Conservation (phyloP, 768 basidiomycete species). For the Phanerodontia chrysosporium region DNA sequence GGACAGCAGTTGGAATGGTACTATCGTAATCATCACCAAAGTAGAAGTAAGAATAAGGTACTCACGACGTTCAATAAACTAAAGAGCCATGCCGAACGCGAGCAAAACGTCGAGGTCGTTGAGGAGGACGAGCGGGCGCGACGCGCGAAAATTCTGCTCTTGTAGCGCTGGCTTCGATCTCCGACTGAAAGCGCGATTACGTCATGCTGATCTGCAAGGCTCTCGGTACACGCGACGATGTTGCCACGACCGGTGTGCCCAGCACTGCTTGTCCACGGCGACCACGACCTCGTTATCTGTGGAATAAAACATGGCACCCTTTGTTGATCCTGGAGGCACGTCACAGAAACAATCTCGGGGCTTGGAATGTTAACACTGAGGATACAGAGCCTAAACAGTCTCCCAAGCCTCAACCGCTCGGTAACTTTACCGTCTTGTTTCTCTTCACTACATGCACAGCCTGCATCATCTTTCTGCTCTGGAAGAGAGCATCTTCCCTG, state of each 20-base stretch:
- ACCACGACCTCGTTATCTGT: background rate
- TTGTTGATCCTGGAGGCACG: background rate
- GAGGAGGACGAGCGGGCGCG: background rate
- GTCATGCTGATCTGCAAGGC: background rate
- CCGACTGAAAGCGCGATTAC: background rate
- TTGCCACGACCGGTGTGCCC: no score
- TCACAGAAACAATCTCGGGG: background rate
- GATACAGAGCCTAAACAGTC: constrained; percentile 51
- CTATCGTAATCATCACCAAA: constrained; percentile 57
- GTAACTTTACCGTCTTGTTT: constrained; percentile 48
- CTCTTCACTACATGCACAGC: constrained; percentile 56
- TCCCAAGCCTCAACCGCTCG: constrained; percentile 62
- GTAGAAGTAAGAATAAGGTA: constrained; percentile 4
- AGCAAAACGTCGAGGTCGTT: background rate
- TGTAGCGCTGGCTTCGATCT: background rate
- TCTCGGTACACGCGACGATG: no score
- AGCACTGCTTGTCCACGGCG: background rate
- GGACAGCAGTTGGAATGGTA: constrained; percentile 88
- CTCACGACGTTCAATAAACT: background rate
- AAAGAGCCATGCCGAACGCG: background rate
- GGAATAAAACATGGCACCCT: background rate
- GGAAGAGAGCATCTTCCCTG: constrained; percentile 54
- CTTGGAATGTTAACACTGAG: background rate
- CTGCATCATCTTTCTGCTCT: constrained; percentile 56
- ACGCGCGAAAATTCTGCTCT: background rate